Conservation (phyloP, 2,329 filamentous ascomycete species). For the Paramyrothecium roridum region DNA sequence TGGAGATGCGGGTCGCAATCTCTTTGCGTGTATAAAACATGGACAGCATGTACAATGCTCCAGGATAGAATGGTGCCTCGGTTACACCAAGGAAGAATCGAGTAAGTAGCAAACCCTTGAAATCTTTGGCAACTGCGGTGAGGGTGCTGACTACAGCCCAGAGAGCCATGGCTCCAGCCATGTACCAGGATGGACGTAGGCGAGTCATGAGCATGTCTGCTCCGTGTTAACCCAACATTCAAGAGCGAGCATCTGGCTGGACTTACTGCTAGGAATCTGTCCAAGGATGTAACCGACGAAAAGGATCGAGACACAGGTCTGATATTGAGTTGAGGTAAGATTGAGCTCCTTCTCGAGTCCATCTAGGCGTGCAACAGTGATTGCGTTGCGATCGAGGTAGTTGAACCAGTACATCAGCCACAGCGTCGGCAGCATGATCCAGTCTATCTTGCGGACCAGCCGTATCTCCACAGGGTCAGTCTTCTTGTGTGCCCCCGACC, state of each 20-base stretch:
- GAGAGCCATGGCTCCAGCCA: not conserved
- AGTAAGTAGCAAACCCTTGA: not conserved
- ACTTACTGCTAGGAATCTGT: slow-evolving; percentile 24
- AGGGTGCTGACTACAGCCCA: slow-evolving; percentile 1
- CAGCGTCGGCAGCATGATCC: not conserved
- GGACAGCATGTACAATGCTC: not conserved
- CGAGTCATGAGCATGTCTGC: no score
- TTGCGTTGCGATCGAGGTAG: slow-evolving; percentile 23
- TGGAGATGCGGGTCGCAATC: not conserved
- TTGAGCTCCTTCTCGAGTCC: slow-evolving; percentile 53
- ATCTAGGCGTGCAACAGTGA: slow-evolving; percentile 34
- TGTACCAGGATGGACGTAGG: no score
- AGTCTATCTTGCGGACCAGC: no score
- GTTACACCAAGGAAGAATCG: not conserved
- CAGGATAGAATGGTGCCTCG: not conserved
- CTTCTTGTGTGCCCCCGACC: no score
- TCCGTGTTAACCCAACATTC: no score
- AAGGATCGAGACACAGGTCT: slow-evolving; percentile 25
- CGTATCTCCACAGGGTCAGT: no score
- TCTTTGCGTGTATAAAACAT: not conserved
- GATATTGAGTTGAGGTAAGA: slow-evolving; percentile 16
- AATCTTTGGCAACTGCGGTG: not conserved
- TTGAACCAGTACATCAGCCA: slow-evolving; percentile 7
- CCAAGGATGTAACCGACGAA: slow-evolving; percentile 43
- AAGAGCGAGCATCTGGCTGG: no score